Evolutionary conservation across 257 asterid species (phyloP).

Genomic region (Solanum sitiens): DNA sequence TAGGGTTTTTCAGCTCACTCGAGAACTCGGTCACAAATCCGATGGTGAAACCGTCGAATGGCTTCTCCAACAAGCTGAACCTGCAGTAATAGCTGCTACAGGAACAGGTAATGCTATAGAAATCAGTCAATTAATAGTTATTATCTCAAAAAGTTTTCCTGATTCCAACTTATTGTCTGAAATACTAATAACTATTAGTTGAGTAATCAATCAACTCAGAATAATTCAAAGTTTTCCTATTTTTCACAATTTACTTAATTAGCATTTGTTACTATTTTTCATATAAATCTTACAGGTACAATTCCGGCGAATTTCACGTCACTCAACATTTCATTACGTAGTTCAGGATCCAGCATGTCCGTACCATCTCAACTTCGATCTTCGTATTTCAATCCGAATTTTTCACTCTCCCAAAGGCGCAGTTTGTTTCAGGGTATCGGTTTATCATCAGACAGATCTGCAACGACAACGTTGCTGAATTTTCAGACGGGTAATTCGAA

Average conservation of each 20-base stretch:
- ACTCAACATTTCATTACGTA: constrained; percentile 69
- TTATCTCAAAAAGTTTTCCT: background rate
- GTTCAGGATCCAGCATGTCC: constrained; percentile 92
- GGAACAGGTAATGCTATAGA: constrained; percentile 38
- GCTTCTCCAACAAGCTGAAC: constrained; percentile 94
- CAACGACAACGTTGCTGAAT: constrained; percentile 45
- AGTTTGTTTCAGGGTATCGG: constrained; percentile 50
- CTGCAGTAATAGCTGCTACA: constrained; percentile 84
- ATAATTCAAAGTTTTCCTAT: background rate
- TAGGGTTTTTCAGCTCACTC: constrained; percentile 91
- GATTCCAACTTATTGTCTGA: background rate
- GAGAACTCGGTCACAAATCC: constrained; percentile 92
- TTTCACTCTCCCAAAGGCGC: constrained; percentile 42
- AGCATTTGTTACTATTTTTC: background rate
- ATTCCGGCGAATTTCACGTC: constrained; percentile 93
- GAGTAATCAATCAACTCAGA: background rate
- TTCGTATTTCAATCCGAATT: constrained; percentile 50
- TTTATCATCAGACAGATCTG: constrained; percentile 42
- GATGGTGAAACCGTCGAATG: constrained; percentile 92
- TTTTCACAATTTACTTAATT: background rate
- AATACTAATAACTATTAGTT: background rate
- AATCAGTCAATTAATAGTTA: background rate
- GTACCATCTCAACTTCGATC: constrained; percentile 86
- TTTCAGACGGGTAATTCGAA: constrained; percentile 40
- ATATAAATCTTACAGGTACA: constrained; percentile 25